Evolutionary conservation across 169 alveolate species (phyloP).

Genomic region (Cryptosporidium viatorum): DNA sequence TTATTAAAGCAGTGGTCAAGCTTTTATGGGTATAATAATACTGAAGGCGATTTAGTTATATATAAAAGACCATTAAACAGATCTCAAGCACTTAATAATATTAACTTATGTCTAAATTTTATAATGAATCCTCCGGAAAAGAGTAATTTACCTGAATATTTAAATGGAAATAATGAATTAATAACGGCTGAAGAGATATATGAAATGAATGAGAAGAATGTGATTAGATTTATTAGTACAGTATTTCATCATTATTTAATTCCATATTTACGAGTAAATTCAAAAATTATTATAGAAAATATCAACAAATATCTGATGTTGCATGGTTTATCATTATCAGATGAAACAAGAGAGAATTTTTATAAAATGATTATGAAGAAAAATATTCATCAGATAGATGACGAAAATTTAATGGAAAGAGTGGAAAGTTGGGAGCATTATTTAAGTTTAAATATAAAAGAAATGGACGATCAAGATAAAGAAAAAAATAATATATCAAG

Average conservation of each 20-base stretch:
- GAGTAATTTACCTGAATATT: slow-evolving; percentile 50
- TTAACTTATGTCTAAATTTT: slow-evolving; percentile 56
- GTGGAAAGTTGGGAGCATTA: slow-evolving; percentile 42
- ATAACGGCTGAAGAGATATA: slow-evolving; percentile 56
- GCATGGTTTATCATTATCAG: slow-evolving; percentile 66
- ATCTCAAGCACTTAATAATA: slow-evolving; percentile 57
- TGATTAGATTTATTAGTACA: slow-evolving; percentile 15
- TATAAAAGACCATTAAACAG: slow-evolving; percentile 53
- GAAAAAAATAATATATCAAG: neutral
- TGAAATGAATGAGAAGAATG: slow-evolving; percentile 7
- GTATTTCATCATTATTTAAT: slow-evolving; percentile 64
- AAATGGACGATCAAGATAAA: neutral
- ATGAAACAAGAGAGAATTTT: slow-evolving; percentile 36
- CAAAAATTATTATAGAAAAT: slow-evolving; percentile 9
- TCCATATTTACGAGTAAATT: slow-evolving; percentile 66
- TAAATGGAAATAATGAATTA: slow-evolving; percentile 21
- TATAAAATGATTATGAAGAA: slow-evolving; percentile 23
- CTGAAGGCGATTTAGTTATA: slow-evolving; percentile 57
- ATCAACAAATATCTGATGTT: slow-evolving; percentile 24
- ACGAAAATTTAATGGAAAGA: slow-evolving; percentile 26
- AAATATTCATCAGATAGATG: neutral
- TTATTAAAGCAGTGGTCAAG: slow-evolving; percentile 59
- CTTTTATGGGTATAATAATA: slow-evolving; percentile 50
- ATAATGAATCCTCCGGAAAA: slow-evolving; percentile 64
- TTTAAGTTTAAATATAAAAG: slow-evolving; percentile 17